A percentile compares a stretch with the other conserved stretches of the same genome.
phyloP scores from a whole-genome alignment of 1,284 basidiomycete species.

The Ustilago loliicola region DNA sequence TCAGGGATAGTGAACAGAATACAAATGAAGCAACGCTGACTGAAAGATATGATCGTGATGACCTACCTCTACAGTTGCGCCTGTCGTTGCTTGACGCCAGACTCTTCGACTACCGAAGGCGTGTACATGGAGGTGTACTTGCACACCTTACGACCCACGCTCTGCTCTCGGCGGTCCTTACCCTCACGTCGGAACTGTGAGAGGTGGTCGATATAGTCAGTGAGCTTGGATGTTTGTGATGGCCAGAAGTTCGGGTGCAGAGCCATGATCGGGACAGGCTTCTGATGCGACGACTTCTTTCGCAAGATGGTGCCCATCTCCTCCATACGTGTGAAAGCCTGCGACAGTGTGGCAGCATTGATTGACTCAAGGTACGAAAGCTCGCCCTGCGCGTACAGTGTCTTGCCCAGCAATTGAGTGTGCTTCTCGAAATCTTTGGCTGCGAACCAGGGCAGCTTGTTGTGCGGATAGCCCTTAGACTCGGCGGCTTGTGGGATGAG shows the following conservation, averaged over 20 bases:
- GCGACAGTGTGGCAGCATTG: slow-evolving; percentile 61
- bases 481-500: slow-evolving; percentile 57
- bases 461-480: slow-evolving; percentile 26
- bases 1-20: not conserved
- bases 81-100: slow-evolving; percentile 35
- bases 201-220: slow-evolving; percentile 66
- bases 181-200: slow-evolving; percentile 70
- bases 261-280: slow-evolving; percentile 68
- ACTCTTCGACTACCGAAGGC: slow-evolving; percentile 39
- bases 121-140: slow-evolving; percentile 44
- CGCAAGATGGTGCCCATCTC: slow-evolving; percentile 62
- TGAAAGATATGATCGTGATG: not conserved
- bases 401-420: slow-evolving; percentile 70
- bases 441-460: slow-evolving; percentile 66
- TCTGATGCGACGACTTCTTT: slow-evolving; percentile 60
- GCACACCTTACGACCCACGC: slow-evolving; percentile 40
- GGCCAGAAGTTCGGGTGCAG: slow-evolving; percentile 68
- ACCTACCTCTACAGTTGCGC: slow-evolving; percentile 17
- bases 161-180: slow-evolving; percentile 65
- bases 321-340: slow-evolving; percentile 62
- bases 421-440: slow-evolving; percentile 69
- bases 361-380: slow-evolving; percentile 69
- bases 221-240: slow-evolving; percentile 55
- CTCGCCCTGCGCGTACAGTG: slow-evolving; percentile 69
- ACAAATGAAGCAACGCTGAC: slow-evolving; percentile 1